phyloP scores from a whole-genome alignment of 192 early-diverging fungal species.

The Pilaira anomala region DNA sequence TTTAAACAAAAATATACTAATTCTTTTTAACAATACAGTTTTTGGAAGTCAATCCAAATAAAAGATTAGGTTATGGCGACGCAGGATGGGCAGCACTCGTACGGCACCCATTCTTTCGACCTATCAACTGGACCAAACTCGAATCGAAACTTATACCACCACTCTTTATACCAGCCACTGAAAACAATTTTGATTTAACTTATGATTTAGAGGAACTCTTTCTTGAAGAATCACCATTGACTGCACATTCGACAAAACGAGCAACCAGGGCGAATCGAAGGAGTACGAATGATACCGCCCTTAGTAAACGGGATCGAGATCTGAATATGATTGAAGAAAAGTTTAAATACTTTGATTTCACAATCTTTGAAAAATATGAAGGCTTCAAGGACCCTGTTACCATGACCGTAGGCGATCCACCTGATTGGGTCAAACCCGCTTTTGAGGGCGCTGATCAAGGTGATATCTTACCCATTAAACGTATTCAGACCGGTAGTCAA shows the following conservation, averaged over 20 bases:
- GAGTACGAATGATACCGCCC: not conserved
- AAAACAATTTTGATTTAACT: conserved; percentile 92
- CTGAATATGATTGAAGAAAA: conserved; percentile 69
- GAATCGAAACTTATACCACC: conserved; percentile 48
- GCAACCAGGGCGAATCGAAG: not conserved
- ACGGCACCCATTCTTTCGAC: conserved; percentile 55
- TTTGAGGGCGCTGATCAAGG: conserved; percentile 35
- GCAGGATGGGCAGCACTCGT: conserved; percentile 40
- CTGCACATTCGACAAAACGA: not conserved
- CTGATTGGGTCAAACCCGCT: conserved; percentile 61
- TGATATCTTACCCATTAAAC: conserved; percentile 31
- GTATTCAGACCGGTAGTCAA: conserved; percentile 12
- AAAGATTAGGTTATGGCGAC: conserved; percentile 48
- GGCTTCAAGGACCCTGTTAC: conserved; percentile 58
- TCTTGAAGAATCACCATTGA: conserved; percentile 3
- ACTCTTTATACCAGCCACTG: conserved; percentile 48
- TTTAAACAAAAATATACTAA: too few species aligned
- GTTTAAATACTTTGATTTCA: conserved; percentile 83
- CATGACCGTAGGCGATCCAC: conserved; percentile 61
- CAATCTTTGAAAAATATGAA: conserved; percentile 74
- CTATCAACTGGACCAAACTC: conserved; percentile 44
- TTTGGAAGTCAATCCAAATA: conserved; percentile 45
- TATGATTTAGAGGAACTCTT: conserved; percentile 85
- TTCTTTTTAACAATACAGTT: conserved; percentile 50
- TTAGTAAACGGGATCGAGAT: conserved; percentile 44